Base-by-base conservation (phyloP, 352 stramenopile species). In the Globisporangium abappressorium region DNA sequence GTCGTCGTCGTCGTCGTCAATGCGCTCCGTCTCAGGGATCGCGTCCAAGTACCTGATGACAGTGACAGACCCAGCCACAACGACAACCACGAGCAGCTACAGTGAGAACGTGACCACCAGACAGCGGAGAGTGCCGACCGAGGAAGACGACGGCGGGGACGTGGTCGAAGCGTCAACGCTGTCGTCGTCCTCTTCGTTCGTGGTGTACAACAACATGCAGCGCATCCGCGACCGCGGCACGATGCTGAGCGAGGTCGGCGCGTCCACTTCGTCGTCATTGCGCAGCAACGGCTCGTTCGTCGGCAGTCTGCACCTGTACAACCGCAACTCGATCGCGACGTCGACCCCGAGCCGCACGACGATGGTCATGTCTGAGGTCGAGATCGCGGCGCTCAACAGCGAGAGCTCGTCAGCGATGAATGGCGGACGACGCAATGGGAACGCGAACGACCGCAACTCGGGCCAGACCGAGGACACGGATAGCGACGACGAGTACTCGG, bases 221-320 rank as follows among this genome's bases (percentile, higher is more conserved):
- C 65, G 36, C 70, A 75, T 57, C 57, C 72, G 59, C 69, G 78
- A 54, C 70, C 77, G 71, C 77, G 74, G 76, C 65, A 83, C 66
- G 58, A 62, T 71, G 66, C 66, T 71, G 33, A 71, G 66, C 38
- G 66, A 66, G 36, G 62, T 71, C 14, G 55, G 58, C 58, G 38
- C 49, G 18, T 34, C 26, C n/a, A 49, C 57, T n/a, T 57, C 56
- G 56, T 47, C 28, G n/a, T 64, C 33, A 8, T 46, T 24, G 24
- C 66, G 66, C 20, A 46, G 15, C n/a, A 46, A 65, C 26, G 66
- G 66, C 20, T 71, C 66, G 51, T 71, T 71, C n/a, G 66, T 71
- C 36, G 66, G 66, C 36, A 66, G 58, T 2, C 41, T 71, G 28
- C 66, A 71, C 14, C 22, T 63, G 36, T 71, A 71, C 59, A 71